Base-by-base conservation (phyloP, 805 yeast species). In the Candida cerambycidarum region DNA sequence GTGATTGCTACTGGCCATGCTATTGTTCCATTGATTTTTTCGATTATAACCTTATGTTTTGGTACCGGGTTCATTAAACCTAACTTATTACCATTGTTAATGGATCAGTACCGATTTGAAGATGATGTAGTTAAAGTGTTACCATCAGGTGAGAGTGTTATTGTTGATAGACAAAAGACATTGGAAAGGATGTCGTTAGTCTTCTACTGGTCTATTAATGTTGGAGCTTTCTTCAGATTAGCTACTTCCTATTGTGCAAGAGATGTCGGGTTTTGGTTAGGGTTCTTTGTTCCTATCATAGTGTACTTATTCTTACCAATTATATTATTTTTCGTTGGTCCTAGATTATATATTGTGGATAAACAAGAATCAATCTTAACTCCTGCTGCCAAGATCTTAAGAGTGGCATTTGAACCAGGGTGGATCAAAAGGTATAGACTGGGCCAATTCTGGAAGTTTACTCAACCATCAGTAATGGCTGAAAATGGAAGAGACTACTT, bases 71-170 rank as follows among this genome's bases (percentile, higher is more conserved):
- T 74, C 42, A 75, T 77, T 51, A 77, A 77, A 53, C 78, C 81
- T 43, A 77, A 76, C 52, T 67, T 77, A 44, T 63, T 73, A 45
- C 78, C 79, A 5, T 59, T 73, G 37, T 56, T 73, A 41, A 61
- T 72, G 62, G 87, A 66, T 45, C 65, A 58, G 44, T 62, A 62
- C 58, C 81, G 83, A 34, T 76, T 79, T 58, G 68, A 76, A 44
- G 72, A 75, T 51, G 83, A 80, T 47, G 78, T 75, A 39, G 78
- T 86, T 42, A 75, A 72, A 59, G 77, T 75, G 3, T 66, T 75
- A 44, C 74, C 76, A 50, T 57, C 70, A 19, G 95, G 95, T 43
- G 82, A 80, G 56, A 72, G 74, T 37, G 90, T 85, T 27, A 79
- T 84, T 52, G 62, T 75, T 34, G 78, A 73, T 51, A 65, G 76